Evolutionary conservation across 345 rosid species (phyloP).

Genomic region (Eucalyptus brandiana): DNA sequence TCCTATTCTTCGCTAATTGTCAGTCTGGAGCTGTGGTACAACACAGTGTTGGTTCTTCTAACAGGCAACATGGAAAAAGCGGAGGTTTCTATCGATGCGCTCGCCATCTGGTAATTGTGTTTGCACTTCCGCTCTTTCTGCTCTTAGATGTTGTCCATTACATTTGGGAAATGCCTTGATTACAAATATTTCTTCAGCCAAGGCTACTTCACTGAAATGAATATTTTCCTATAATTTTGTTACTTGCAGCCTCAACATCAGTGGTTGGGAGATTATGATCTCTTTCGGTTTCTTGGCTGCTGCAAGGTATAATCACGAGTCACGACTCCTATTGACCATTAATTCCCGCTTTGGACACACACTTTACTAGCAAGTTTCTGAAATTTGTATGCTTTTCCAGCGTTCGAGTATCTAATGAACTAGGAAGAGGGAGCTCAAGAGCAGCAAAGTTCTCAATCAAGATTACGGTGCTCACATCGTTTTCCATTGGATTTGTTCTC

Average conservation of each 20-base stretch:
- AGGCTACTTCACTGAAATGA: neutral
- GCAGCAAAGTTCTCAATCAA: slow-evolving; percentile 40
- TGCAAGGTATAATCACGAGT: slow-evolving; percentile 24
- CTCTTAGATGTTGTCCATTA: neutral
- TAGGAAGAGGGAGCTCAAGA: slow-evolving; percentile 43
- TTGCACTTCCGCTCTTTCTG: neutral
- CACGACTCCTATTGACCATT: neutral
- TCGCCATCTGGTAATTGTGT: slow-evolving; percentile 53
- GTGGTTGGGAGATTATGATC: slow-evolving; percentile 76
- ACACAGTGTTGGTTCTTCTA: slow-evolving; percentile 48
- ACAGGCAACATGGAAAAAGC: slow-evolving; percentile 62
- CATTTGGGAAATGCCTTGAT: neutral
- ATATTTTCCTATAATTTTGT: too few species aligned
- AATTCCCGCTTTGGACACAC: neutral
- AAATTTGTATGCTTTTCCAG: slow-evolving; percentile 1
- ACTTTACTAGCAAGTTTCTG: neutral
- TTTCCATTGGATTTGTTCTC: slow-evolving; percentile 30
- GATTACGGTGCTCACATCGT: slow-evolving; percentile 24
- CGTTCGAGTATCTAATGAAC: slow-evolving; percentile 78
- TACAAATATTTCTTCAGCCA: neutral
- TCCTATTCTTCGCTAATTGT: neutral
- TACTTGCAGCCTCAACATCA: slow-evolving; percentile 47
- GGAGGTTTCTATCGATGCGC: slow-evolving; percentile 62
- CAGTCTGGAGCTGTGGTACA: slow-evolving; percentile 86
- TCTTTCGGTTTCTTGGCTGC: slow-evolving; percentile 73